phyloP scores from a whole-genome alignment of 805 yeast genomes.

The Hanseniaspora jakobsenii region DNA sequence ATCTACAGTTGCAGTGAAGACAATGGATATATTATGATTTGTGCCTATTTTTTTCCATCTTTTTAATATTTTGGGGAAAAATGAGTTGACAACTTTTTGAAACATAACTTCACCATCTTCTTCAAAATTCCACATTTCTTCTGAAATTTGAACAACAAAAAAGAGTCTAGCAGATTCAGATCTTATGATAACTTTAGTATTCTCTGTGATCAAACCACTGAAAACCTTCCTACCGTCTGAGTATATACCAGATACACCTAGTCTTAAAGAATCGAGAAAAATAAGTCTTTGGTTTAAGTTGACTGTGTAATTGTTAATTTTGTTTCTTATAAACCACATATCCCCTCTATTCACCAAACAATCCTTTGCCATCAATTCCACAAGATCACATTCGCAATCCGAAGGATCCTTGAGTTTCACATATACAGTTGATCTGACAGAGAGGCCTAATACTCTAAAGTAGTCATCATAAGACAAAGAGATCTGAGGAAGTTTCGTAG shows the following conservation, averaged over 20 bases:
- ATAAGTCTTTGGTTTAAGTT: constrained; percentile 53
- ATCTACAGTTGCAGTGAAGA: constrained; percentile 71
- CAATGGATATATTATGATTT: constrained; percentile 83
- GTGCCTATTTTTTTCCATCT: constrained; percentile 79
- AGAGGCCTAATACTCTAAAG: constrained; percentile 48
- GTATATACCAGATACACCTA: constrained; percentile 48
- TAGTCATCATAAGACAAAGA: constrained; percentile 52
- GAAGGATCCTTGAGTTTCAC: constrained; percentile 38
- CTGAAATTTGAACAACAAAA: constrained; percentile 74
- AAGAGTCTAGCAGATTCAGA: constrained; percentile 82
- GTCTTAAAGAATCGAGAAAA: constrained; percentile 51
- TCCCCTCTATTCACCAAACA: constrained; percentile 75
- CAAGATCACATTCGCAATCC: constrained; percentile 60
- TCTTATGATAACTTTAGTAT: constrained; percentile 73
- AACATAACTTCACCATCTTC: constrained; percentile 91
- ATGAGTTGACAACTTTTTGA: constrained; percentile 81
- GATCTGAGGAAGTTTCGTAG: constrained; percentile 31
- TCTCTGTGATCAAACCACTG: constrained; percentile 62
- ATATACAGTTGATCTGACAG: constrained; percentile 54
- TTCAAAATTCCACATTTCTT: constrained; percentile 97
- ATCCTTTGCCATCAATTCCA: constrained; percentile 73
- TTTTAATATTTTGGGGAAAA: constrained; percentile 78
- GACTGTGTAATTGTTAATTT: constrained; percentile 50
- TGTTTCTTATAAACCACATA: constrained; percentile 74
- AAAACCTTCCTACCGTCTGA: constrained; percentile 56